These are phyloP conservation scores for Macaranga tanarius DNA, from an alignment of 441 rosid genomes.

Conservation along the genomic window DNA sequence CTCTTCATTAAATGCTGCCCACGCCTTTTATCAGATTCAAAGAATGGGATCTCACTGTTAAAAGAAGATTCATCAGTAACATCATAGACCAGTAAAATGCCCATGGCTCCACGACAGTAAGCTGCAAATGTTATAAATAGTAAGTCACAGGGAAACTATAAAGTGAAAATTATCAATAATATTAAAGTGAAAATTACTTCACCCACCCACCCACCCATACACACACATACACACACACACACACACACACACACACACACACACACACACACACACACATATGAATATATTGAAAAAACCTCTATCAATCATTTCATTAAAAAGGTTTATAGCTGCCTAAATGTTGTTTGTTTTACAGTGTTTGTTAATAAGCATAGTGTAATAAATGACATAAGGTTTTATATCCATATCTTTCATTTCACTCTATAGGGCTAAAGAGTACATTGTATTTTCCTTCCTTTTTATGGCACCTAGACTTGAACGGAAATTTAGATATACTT, in stretches of 20 bases:
- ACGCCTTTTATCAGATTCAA: slow-evolving; percentile 40
- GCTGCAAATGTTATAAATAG: slow-evolving; percentile 52
- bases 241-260: too few relatives aligned
- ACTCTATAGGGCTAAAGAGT: slow-evolving; percentile 31
- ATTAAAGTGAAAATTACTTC: too few relatives aligned
- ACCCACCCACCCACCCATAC: too few relatives aligned
- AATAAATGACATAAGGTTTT: slow-evolving; percentile 44
- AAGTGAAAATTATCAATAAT: too few relatives aligned
- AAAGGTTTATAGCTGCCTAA: slow-evolving; percentile 25
- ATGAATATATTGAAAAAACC: too few relatives aligned
- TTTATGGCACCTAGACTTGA: not conserved
- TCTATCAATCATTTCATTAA: slow-evolving; percentile 45
- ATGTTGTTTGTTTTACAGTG: slow-evolving; percentile 15
- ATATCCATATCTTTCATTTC: slow-evolving; percentile 42
- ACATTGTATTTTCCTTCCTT: slow-evolving; percentile 19
- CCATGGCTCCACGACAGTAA: slow-evolving; percentile 96
- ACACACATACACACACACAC: too few relatives aligned
- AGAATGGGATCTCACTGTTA: slow-evolving; percentile 62
- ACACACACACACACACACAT: too few relatives aligned
- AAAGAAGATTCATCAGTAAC: slow-evolving; percentile 95
- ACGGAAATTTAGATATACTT: slow-evolving; percentile 13
- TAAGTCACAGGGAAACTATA: not conserved
- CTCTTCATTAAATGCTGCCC: slow-evolving; percentile 60
- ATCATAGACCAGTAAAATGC: slow-evolving; percentile 91
- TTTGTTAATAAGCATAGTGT: slow-evolving; percentile 33